phyloP scores from a whole-genome alignment of 805 yeast species.

The Komagataella ulmi region DNA sequence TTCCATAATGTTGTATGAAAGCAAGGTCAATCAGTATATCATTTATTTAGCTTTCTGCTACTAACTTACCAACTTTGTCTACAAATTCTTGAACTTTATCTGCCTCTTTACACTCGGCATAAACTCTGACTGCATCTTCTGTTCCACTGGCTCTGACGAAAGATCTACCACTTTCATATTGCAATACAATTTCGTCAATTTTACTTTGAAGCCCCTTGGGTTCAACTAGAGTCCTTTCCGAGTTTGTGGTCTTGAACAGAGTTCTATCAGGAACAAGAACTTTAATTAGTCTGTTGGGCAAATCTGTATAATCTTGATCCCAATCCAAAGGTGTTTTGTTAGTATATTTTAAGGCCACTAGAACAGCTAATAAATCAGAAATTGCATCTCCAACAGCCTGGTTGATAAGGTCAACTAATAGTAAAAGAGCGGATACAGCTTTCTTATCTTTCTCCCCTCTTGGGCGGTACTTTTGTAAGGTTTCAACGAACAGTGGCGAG shows the following conservation, averaged over 20 bases:
- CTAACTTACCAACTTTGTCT: conserved; percentile 22
- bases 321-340: conserved; percentile 44
- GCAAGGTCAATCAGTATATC: background rate
- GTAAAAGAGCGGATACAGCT: conserved; percentile 34
- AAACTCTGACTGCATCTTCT: conserved; percentile 92
- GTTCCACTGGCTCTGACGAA: conserved; percentile 97
- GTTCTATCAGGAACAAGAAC: conserved; percentile 75
- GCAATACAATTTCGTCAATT: conserved; percentile 52
- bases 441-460: conserved; percentile 31
- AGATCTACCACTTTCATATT: conserved; percentile 55
- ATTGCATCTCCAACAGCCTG: conserved; percentile 99
- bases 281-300: conserved; percentile 77
- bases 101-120: conserved; percentile 67
- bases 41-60: conserved; percentile 8
- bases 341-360: conserved; percentile 43
- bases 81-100: conserved; percentile 35
- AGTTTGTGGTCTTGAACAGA: conserved; percentile 73
- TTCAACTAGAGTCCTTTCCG: conserved; percentile 67
- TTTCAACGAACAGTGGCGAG: conserved; percentile 34
- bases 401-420: conserved; percentile 65
- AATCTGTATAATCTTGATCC: conserved; percentile 66
- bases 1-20: conserved; percentile 34
- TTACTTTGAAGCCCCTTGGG: conserved; percentile 68
- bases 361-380: conserved; percentile 74
- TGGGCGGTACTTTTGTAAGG: conserved; percentile 23